Percentiles rank a stretch among this genome's conserved stretches.
These are phyloP conservation scores for Ascochyta koolunga DNA, from an alignment of 2,329 filamentous ascomycete genomes.

Conservation along the genomic window DNA sequence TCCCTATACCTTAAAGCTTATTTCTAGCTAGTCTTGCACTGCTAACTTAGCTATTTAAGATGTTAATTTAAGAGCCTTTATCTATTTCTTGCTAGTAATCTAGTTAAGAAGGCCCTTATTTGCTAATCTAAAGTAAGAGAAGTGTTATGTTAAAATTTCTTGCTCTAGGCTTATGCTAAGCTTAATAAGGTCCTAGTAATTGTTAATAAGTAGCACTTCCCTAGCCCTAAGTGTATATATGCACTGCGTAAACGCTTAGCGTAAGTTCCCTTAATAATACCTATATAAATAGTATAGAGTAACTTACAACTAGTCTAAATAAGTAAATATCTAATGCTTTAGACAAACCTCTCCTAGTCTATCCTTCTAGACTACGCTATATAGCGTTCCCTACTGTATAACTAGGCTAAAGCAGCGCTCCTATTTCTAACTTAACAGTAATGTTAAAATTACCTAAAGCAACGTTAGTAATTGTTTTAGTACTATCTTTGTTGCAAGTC, in stretches of 20 bases:
- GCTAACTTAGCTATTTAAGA: constrained; percentile 32
- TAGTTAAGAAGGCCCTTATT: constrained; percentile 38
- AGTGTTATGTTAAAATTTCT: constrained; percentile 43
- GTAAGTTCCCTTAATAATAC: constrained; percentile 5
- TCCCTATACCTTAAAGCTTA: constrained; percentile 40
- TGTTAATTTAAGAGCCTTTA: constrained; percentile 29
- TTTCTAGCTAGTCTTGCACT: constrained; percentile 36
- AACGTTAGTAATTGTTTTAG: constrained; percentile 41
- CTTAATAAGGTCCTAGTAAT: constrained; percentile 41
- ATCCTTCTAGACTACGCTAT: constrained; percentile 51
- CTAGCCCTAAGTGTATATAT: constrained; percentile 43
- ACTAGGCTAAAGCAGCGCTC: constrained; percentile 30
- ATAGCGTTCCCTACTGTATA: constrained; percentile 48
- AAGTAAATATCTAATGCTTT: constrained; percentile 50
- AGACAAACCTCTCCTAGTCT: constrained; percentile 41
- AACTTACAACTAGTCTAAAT: constrained; percentile 48
- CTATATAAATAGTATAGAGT: constrained; percentile 11
- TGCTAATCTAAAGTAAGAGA: constrained; percentile 44
- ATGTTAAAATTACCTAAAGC: constrained; percentile 49
- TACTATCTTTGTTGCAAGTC: constrained; percentile 40
- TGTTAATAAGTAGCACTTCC: constrained; percentile 39
- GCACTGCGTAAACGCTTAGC: constrained; percentile 40
- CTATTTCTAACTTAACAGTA: constrained; percentile 40
- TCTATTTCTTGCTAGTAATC: constrained; percentile 19
- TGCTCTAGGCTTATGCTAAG: constrained; percentile 37